These are phyloP conservation scores for Ricinus communis DNA, from an alignment of 345 rosid genomes.

Conservation along the genomic window DNA sequence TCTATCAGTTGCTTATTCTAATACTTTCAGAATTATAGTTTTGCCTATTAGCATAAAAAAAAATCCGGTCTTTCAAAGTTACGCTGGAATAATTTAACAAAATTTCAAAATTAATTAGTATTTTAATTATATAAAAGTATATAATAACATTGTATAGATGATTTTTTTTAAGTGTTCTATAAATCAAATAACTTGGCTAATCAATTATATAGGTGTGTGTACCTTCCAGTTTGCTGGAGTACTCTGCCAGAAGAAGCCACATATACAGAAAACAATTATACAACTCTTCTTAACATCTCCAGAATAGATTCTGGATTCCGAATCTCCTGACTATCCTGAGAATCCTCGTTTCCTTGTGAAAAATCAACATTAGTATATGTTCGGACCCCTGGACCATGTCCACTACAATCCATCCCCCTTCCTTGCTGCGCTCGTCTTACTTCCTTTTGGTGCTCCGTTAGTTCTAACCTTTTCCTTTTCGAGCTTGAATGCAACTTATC, in stretches of 20 bases:
- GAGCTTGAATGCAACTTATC: conserved; percentile 6
- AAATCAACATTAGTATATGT: conserved; percentile 52
- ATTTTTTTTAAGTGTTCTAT: no score
- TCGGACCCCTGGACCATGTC: conserved; percentile 50
- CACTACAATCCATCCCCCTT: conserved; percentile 41
- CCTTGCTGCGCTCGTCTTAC: conserved; percentile 58
- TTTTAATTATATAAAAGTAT: no score
- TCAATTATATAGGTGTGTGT: not conserved
- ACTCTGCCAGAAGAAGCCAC: not conserved
- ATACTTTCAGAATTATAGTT: no score
- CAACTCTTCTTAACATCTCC: conserved; percentile 33
- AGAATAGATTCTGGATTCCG: conserved; percentile 28
- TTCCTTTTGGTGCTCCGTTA: conserved; percentile 56
- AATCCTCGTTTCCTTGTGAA: conserved; percentile 48
- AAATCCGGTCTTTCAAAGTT: no score
- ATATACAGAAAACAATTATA: not conserved
- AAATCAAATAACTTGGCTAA: no score
- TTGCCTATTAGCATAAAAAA: no score
- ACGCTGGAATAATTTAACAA: no score
- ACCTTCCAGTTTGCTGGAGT: not conserved
- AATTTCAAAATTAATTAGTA: no score
- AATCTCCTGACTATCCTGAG: conserved; percentile 42
- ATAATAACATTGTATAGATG: no score
- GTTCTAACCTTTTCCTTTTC: conserved; percentile 40
- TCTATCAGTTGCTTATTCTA: no score